Evolutionary conservation across 2,329 filamentous ascomycete genomes (phyloP).

Genomic region (Colletotrichum truncatum): DNA sequence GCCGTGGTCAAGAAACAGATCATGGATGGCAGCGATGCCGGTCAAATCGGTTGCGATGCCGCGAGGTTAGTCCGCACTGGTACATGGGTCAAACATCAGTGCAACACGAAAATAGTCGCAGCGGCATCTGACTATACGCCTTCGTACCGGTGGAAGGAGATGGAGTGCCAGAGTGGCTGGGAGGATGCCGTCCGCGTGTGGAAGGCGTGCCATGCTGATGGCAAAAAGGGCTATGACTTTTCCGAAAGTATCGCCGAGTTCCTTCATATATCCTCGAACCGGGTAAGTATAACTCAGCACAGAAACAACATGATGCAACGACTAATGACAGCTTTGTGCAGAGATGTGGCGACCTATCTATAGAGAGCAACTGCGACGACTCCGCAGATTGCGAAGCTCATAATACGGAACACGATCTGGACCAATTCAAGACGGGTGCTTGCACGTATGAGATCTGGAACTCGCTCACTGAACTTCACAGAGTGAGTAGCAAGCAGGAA

Average conservation of each 20-base stretch:
- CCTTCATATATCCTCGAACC: neutral
- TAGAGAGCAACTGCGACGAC: neutral
- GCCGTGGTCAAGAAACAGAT: neutral
- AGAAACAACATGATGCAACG: no score
- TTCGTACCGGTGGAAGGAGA: neutral
- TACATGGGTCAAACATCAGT: neutral
- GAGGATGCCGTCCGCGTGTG: neutral
- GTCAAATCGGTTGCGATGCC: neutral
- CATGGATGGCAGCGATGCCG: neutral
- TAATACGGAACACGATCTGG: neutral
- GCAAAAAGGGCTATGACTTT: neutral
- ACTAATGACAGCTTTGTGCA: neutral
- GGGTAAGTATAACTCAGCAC: no score
- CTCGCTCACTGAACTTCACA: neutral
- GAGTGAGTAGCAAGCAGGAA: neutral
- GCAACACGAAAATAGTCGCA: neutral
- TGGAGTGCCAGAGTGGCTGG: neutral
- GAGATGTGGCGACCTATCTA: neutral
- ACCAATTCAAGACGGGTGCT: neutral
- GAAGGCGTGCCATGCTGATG: neutral
- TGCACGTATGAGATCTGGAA: slow-evolving; percentile 4
- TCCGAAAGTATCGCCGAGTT: neutral
- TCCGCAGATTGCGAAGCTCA: neutral
- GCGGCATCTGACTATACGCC: neutral
- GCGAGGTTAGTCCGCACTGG: neutral